Evolutionary conservation across 768 basidiomycete genomes (phyloP).

Genomic region (Rhizopogon vinicolor): DNA sequence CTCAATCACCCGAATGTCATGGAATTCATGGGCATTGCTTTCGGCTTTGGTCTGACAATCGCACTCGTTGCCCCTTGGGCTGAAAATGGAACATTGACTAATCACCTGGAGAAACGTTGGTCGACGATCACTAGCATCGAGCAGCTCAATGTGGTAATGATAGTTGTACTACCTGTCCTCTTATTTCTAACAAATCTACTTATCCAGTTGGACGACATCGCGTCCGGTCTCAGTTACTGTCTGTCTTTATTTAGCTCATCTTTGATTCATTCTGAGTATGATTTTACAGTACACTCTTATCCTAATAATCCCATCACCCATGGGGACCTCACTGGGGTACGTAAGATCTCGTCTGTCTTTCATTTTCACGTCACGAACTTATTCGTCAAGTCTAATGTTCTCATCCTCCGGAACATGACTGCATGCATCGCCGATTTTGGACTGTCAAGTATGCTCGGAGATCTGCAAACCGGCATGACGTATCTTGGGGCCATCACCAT

Average conservation of each 20-base stretch:
- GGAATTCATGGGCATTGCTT: constrained; percentile 16
- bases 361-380: neutral
- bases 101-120: neutral
- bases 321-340: constrained; percentile 22
- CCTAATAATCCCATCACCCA: constrained; percentile 7
- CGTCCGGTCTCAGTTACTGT: constrained; percentile 7
- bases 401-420: constrained; percentile 33
- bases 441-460: constrained; percentile 32
- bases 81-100: constrained; percentile 11
- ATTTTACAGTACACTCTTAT: constrained; percentile 4
- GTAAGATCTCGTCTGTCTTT: neutral
- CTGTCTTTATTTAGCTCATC: neutral
- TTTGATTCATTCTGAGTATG: neutral
- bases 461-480: constrained; percentile 27
- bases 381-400: constrained; percentile 10
- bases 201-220: constrained; percentile 1
- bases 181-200: neutral
- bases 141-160: neutral
- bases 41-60: constrained; percentile 15
- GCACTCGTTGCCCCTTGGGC: constrained; percentile 20
- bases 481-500: constrained; percentile 23
- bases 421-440: constrained; percentile 40
- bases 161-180: neutral
- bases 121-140: neutral
- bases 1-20: constrained; percentile 17